Evolutionary conservation across 2,329 filamentous ascomycete genomes (phyloP), one percentile per base, ranked within the genome.

Genomic region (Alternaria sp.): DNA sequence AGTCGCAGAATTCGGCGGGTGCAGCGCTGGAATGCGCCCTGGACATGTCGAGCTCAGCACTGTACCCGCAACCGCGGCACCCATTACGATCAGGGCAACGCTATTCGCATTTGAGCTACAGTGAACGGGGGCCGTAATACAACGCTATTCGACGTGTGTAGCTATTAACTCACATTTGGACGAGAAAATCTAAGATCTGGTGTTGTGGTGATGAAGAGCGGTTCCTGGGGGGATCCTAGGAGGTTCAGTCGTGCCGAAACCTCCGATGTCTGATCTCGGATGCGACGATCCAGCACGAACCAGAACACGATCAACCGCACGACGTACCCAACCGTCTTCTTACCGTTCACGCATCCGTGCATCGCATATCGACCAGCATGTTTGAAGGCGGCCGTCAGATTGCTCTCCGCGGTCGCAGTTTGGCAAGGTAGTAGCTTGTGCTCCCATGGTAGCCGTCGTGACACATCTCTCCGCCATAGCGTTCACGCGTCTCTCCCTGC

Each of bases 361-460:
- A 58, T 60, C 52, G 38, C 58, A 56, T 52, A 28, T 51, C 58
- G 59, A 44, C 16, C 28, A 50, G 27, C 43, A 49, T 55, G 57
- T 66, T 67, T 65, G 57, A 52, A 62, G 53, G 59, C 64, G 59
- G 54, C 52, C 41, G 46, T 44, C 54, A 59, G 59, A 60, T 61
- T 61, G 59, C 70, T 68, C 60, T 50, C 46, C 32, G 46, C 46
- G 20, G 60, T 59, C 43, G 57, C 57, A 54, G 64, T 63, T 68
- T 69, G 71, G 71, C 72, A 72, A 63, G 65, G 74, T 77, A 71
- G 70, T 70, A 76, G 70, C 72, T 66, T 74, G 71, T 76, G 71
- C 69, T 54, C 63, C 71, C 63, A 57, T 71, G 73, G 71, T 70
- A 54, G 64, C 57, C 44, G 32, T 71, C 67, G 74, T 75, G 71